Percentiles rank a stretch among this genome's conserved stretches.
phyloP scores from a whole-genome alignment of 805 yeast species.

The Pichia cabralensis region DNA sequence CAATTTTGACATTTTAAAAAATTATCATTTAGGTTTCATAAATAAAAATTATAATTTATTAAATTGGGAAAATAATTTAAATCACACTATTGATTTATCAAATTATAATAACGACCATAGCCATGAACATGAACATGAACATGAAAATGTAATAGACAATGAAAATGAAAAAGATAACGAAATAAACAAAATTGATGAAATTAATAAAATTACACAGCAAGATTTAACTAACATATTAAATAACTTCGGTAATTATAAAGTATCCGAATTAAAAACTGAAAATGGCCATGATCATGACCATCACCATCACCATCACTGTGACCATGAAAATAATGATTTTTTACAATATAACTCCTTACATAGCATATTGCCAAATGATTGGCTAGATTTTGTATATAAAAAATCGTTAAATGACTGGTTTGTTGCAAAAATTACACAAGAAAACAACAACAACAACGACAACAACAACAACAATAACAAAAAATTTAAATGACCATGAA shows the following conservation, averaged over 20 bases:
- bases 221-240: neutral
- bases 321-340: too few relatives aligned
- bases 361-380: slow-evolving; percentile 6
- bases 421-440: neutral
- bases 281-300: too few relatives aligned
- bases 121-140: neutral
- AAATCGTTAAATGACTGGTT: slow-evolving; percentile 2
- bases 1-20: neutral
- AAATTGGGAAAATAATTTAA: slow-evolving; percentile 7
- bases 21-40: slow-evolving; percentile 6
- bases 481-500: too few relatives aligned
- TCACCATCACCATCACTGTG: too few relatives aligned
- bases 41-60: slow-evolving; percentile 2
- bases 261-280: too few relatives aligned
- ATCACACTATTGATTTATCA: too few relatives aligned
- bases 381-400: slow-evolving; percentile 3
- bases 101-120: too few relatives aligned
- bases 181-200: neutral
- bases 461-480: too few relatives aligned
- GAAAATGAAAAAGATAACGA: neutral
- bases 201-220: neutral
- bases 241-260: neutral
- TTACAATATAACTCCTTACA: neutral
- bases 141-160: neutral
- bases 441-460: too few relatives aligned